Evolutionary conservation across 805 yeast species (phyloP).

Genomic region (Pichia californica): DNA sequence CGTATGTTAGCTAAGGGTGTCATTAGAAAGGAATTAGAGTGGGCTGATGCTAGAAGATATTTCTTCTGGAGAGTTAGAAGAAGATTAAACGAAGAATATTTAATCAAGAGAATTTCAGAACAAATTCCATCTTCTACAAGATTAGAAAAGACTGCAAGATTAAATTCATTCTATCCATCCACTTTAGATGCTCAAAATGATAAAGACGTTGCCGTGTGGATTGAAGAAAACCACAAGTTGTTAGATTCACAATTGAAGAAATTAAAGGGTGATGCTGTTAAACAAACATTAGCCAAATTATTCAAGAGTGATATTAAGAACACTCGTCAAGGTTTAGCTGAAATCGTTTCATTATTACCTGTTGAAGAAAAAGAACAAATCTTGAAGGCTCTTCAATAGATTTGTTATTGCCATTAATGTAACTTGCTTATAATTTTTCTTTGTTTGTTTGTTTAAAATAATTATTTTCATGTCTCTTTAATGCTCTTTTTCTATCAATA

Average conservation of each 20-base stretch:
- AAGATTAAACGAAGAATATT: constrained; percentile 87
- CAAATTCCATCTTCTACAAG: constrained; percentile 55
- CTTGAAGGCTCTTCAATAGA: constrained; percentile 25
- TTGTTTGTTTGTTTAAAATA: constrained; percentile 15
- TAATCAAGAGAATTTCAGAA: constrained; percentile 65
- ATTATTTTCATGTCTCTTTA: background rate
- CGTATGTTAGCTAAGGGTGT: constrained; percentile 96
- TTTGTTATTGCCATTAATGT: background rate
- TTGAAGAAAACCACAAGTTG: constrained; percentile 66
- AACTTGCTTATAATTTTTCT: constrained; percentile 4
- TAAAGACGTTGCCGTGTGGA: constrained; percentile 73
- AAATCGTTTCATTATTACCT: constrained; percentile 45
- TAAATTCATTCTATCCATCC: constrained; percentile 80
- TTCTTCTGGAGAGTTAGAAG: constrained; percentile 99
- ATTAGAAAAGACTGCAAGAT: constrained; percentile 78
- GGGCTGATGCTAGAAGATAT: constrained; percentile 86
- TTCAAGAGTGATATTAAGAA: constrained; percentile 47
- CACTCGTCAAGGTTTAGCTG: constrained; percentile 50
- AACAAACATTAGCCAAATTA: constrained; percentile 55
- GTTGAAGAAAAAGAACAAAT: constrained; percentile 47
- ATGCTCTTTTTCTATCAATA: background rate
- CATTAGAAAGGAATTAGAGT: constrained; percentile 76
- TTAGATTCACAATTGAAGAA: constrained; percentile 56
- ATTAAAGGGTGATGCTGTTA: constrained; percentile 60
- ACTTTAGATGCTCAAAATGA: constrained; percentile 67